Percentiles rank a stretch among this genome's conserved stretches.
Conservation (phyloP, 2,329 filamentous ascomycete species). For the Monascus ruber region DNA sequence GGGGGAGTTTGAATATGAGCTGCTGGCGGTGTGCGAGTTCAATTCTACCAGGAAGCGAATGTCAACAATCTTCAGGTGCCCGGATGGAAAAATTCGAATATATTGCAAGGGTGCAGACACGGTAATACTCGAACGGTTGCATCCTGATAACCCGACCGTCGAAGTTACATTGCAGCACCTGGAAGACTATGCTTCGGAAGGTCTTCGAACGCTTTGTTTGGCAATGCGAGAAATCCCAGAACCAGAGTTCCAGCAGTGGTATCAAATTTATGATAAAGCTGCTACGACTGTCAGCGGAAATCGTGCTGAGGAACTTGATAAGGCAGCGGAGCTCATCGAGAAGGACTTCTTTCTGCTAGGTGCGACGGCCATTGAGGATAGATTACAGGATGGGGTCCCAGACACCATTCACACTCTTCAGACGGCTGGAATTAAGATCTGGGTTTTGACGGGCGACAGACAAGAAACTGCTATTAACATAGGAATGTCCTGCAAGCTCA, state of each 20-base stretch:
- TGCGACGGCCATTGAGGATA: conserved; percentile 94
- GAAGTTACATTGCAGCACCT: conserved; percentile 86
- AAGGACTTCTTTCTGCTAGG: conserved; percentile 83
- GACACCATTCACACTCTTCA: conserved; percentile 97
- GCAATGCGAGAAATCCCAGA: conserved; percentile 90
- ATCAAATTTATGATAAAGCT: conserved; percentile 72
- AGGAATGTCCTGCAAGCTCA: conserved; percentile 97
- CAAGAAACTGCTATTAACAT: conserved; percentile 99
- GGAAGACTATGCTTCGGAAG: conserved; percentile 97
- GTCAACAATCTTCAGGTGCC: conserved; percentile 94
- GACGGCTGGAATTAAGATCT: conserved; percentile 94
- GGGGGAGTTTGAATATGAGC: conserved; percentile 67
- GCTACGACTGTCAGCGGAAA: conserved; percentile 84
- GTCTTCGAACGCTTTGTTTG: conserved; percentile 84
- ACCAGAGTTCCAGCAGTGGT: conserved; percentile 80
- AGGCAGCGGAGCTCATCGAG: conserved; percentile 91
- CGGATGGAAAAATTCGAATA: conserved; percentile 84
- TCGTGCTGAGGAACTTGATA: conserved; percentile 88
- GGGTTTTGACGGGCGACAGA: conserved; percentile 93
- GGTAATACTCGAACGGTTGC: conserved; percentile 85
- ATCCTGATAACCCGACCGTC: conserved; percentile 70
- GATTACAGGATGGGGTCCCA: conserved; percentile 90
- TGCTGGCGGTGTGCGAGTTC: conserved; percentile 96
- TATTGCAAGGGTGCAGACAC: conserved; percentile 98
- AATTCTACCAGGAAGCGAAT: conserved; percentile 96